Percentiles rank a stretch among this genome's conserved stretches.
phyloP scores from a whole-genome alignment of 2,329 filamentous ascomycete species.

The Fusarium poae region DNA sequence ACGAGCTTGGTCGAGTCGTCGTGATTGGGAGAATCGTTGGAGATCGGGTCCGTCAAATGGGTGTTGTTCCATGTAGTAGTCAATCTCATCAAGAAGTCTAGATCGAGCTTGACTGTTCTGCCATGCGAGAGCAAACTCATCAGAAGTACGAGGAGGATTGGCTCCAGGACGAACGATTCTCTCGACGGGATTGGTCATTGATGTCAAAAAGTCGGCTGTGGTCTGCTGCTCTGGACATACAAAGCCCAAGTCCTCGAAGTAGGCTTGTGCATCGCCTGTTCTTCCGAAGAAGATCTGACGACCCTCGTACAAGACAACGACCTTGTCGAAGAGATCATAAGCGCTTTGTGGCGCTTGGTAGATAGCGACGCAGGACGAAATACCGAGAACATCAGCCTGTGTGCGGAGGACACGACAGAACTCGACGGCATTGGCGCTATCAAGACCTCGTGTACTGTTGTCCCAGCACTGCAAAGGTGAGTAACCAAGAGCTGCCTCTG shows the following conservation, averaged over 20 bases:
- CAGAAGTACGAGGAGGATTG: slow-evolving; percentile 52
- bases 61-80: slow-evolving; percentile 46
- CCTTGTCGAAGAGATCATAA: slow-evolving; percentile 72
- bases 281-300: slow-evolving; percentile 67
- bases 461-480: slow-evolving; percentile 76
- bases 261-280: slow-evolving; percentile 39
- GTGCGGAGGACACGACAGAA: slow-evolving; percentile 73
- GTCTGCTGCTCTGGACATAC: slow-evolving; percentile 67
- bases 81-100: slow-evolving; percentile 48
- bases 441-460: slow-evolving; percentile 74
- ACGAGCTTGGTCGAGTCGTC: slow-evolving; percentile 36
- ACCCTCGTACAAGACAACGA: slow-evolving; percentile 75
- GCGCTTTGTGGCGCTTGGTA: slow-evolving; percentile 68
- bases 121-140: slow-evolving; percentile 55
- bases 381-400: slow-evolving; percentile 70
- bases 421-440: slow-evolving; percentile 73
- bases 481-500: slow-evolving; percentile 50
- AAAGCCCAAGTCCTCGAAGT: slow-evolving; percentile 63
- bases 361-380: slow-evolving; percentile 71
- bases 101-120: slow-evolving; percentile 43
- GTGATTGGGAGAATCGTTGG: slow-evolving; percentile 36
- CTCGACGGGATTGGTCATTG: slow-evolving; percentile 58
- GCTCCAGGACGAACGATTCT: slow-evolving; percentile 51
- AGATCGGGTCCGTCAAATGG: slow-evolving; percentile 44
- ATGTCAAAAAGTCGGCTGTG: slow-evolving; percentile 77